A percentile compares a stretch with the other conserved stretches of the same genome.
Evolutionary conservation across 148 eudicot genomes (phyloP).

Genomic region (Camellia granthamiana): DNA sequence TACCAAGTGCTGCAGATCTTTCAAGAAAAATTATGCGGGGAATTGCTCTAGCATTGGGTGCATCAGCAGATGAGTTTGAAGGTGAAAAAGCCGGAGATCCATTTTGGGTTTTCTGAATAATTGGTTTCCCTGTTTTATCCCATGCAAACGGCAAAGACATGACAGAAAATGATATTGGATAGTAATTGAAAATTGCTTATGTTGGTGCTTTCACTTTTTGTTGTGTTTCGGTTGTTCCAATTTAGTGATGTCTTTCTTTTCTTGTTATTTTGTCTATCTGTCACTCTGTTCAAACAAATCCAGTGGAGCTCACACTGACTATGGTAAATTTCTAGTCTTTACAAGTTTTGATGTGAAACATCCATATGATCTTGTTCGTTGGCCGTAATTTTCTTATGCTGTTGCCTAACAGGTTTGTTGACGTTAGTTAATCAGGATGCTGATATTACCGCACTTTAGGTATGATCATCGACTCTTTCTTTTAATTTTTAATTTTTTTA

Average conservation of each 20-base stretch:
- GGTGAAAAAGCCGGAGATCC: conserved; percentile 81
- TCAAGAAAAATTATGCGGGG: conserved; percentile 87
- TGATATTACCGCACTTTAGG: conserved; percentile 84
- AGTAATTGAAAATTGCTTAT: conserved; percentile 37
- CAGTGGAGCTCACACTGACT: conserved; percentile 98
- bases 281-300: conserved; percentile 18
- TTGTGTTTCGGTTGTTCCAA: conserved; percentile 16
- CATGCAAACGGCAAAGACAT: conserved; percentile 34
- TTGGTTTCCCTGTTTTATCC: conserved; percentile 73
- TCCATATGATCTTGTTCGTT: conserved; percentile 5
- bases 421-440: conserved; percentile 92
- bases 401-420: conserved; percentile 57
- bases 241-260: not conserved
- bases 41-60: conserved; percentile 81
- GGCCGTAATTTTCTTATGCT: conserved; percentile 8
- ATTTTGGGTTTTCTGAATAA: conserved; percentile 91
- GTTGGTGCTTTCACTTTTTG: not conserved
- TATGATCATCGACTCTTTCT: conserved; percentile 16
- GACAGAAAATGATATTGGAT: conserved; percentile 65
- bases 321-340: conserved; percentile 47
- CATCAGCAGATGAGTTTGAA: conserved; percentile 60
- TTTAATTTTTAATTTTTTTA: not conserved
- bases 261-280: conserved; percentile 16
- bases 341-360: not conserved
- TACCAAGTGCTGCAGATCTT: conserved; percentile 48